These are phyloP conservation scores for Globisporangium polare DNA, from an alignment of 352 stramenopile genomes.

Conservation along the genomic window DNA sequence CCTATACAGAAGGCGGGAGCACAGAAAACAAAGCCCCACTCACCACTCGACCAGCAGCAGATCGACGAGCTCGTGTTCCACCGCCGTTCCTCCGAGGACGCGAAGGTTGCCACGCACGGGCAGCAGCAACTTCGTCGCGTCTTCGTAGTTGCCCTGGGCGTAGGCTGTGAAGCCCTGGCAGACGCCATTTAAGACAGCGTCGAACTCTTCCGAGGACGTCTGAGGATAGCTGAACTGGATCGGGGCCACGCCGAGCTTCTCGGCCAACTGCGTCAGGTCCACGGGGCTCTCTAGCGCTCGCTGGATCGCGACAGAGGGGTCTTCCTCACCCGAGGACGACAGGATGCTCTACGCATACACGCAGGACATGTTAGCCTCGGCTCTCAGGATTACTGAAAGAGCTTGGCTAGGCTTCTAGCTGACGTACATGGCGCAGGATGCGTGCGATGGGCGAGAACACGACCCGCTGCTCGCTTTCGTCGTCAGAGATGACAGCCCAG, in stretches of 20 bases:
- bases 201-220: constrained; percentile 31
- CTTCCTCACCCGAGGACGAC: constrained; percentile 36
- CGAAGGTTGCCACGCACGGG: constrained; percentile 56
- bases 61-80: constrained; percentile 74
- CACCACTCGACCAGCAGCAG: constrained; percentile 80
- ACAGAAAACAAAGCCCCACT: neutral
- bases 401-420: neutral
- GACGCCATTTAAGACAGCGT: constrained; percentile 44
- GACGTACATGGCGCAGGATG: constrained; percentile 56
- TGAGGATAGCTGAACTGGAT: constrained; percentile 62
- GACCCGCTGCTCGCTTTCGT: constrained; percentile 25
- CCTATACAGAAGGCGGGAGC: neutral
- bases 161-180: constrained; percentile 71
- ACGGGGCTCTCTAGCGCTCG: constrained; percentile 24
- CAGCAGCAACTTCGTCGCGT: constrained; percentile 50
- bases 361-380: neutral
- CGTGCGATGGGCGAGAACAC: constrained; percentile 43
- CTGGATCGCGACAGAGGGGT: constrained; percentile 16
- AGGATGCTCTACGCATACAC: constrained; percentile 47
- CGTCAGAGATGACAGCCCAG: constrained; percentile 36
- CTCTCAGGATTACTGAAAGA: neutral
- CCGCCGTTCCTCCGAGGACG: constrained; percentile 66
- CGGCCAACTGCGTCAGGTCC: constrained; percentile 35
- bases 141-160: constrained; percentile 50
- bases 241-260: constrained; percentile 32